Conservation (phyloP, 1,284 basidiomycete species). For the Moesziomyces antarcticus region DNA sequence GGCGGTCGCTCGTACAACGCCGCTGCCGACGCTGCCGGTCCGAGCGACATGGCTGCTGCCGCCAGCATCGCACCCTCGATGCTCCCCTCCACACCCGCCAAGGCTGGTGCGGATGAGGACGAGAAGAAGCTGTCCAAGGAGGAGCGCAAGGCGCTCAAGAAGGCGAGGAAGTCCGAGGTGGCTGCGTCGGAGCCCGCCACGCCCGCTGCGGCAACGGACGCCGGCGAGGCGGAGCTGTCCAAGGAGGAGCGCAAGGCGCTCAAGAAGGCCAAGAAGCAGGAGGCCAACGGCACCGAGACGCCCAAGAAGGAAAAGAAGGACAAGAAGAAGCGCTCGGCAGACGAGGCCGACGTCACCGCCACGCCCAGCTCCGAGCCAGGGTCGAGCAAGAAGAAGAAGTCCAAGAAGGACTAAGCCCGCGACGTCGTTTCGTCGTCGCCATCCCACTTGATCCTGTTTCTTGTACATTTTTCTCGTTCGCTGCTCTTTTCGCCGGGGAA, state of each 20-base stretch:
- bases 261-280: constrained; percentile 58
- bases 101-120: constrained; percentile 19
- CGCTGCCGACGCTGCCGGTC: constrained; percentile 58
- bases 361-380: constrained; percentile 49
- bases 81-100: constrained; percentile 71
- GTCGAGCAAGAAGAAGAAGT: constrained; percentile 61
- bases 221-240: constrained; percentile 71
- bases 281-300: constrained; percentile 27
- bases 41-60: constrained; percentile 41
- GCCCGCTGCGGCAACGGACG: constrained; percentile 68
- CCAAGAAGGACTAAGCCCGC: constrained; percentile 40
- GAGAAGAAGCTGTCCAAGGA: constrained; percentile 59
- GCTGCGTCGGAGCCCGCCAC: constrained; percentile 38
- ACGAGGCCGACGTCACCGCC: constrained; percentile 48
- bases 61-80: constrained; percentile 57
- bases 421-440: too few species aligned
- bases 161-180: constrained; percentile 42
- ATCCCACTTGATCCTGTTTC: constrained; percentile 1
- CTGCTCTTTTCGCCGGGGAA: neutral
- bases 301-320: constrained; percentile 62
- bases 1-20: constrained; percentile 62
- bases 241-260: constrained; percentile 56
- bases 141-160: constrained; percentile 57
- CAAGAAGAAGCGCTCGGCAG: constrained; percentile 58
- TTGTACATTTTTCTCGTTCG: constrained; percentile 2